A percentile compares a stretch with the other conserved stretches of the same genome.
Conservation (phyloP, 495 filamentous ascomycete genomes). For the Xanthoparmelia taractica region DNA sequence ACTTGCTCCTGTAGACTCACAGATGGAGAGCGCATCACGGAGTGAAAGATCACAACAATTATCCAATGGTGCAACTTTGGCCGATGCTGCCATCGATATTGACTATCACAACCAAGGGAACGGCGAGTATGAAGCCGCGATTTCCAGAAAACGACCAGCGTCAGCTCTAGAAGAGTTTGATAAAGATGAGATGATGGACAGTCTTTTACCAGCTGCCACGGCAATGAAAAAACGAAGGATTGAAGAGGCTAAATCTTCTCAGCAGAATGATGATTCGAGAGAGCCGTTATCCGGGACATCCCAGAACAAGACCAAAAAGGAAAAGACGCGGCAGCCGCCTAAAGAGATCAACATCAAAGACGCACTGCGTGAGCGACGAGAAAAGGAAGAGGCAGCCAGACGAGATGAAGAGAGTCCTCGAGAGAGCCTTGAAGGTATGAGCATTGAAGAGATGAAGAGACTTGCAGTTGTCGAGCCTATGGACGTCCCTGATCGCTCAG, state of each 20-base stretch:
- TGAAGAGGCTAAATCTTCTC: slow-evolving; percentile 38
- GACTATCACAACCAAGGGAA: slow-evolving; percentile 28
- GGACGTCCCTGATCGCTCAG: slow-evolving; percentile 43
- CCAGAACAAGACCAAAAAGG: slow-evolving; percentile 27
- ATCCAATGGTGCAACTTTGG: slow-evolving; percentile 7
- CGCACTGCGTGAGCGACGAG: slow-evolving; percentile 56
- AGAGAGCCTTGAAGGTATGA: slow-evolving; percentile 49
- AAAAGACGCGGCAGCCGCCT: slow-evolving; percentile 42
- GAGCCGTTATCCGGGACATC: slow-evolving; percentile 9
- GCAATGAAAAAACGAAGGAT: slow-evolving; percentile 63
- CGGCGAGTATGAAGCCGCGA: slow-evolving; percentile 14
- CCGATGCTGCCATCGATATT: slow-evolving; percentile 37
- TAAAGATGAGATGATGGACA: slow-evolving; percentile 51
- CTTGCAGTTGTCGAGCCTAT: slow-evolving; percentile 77
- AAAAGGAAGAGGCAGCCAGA: slow-evolving; percentile 55
- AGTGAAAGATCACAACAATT: slow-evolving; percentile 14
- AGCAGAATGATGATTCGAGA: slow-evolving; percentile 27
- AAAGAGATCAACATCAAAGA: slow-evolving; percentile 60
- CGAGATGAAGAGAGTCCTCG: slow-evolving; percentile 52
- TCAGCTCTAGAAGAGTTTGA: slow-evolving; percentile 32
- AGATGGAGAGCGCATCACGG: slow-evolving; percentile 5
- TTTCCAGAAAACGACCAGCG: slow-evolving; percentile 30
- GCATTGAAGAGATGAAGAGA: slow-evolving; percentile 62
- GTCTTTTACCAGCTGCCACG: slow-evolving; percentile 61
- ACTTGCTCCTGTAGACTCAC: slow-evolving; percentile 9